These are phyloP conservation scores for Yarrowia galli DNA, from an alignment of 1,139 yeast genomes.

Conservation along the genomic window DNA sequence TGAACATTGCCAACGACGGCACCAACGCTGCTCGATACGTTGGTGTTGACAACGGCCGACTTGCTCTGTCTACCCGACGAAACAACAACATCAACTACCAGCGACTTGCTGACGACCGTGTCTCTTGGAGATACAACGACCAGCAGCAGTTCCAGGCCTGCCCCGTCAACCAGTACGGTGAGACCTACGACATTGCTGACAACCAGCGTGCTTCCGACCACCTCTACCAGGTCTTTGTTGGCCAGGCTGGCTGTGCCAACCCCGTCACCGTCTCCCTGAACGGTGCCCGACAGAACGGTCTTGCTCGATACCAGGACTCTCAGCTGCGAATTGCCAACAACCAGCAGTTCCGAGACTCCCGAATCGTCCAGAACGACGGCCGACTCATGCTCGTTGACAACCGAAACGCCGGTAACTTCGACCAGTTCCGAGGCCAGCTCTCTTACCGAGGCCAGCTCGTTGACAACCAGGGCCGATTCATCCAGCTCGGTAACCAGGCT, in stretches of 20 bases:
- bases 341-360: conserved; percentile 16
- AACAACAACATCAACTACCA: conserved; percentile 8
- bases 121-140: conserved; percentile 26
- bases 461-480: conserved; percentile 32
- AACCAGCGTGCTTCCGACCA: conserved; percentile 13
- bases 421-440: conserved; percentile 35
- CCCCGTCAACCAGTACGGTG: conserved; percentile 23
- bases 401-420: conserved; percentile 15
- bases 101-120: conserved; percentile 16
- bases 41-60: conserved; percentile 29
- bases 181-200: conserved; percentile 3
- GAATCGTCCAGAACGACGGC: conserved; percentile 18
- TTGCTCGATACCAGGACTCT: conserved; percentile 26
- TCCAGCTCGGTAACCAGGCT: conserved; percentile 30
- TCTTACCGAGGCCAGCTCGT: conserved; percentile 35
- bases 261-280: conserved; percentile 10
- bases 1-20: conserved; percentile 9
- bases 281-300: conserved; percentile 20
- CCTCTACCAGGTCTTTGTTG: conserved; percentile 19
- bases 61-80: conserved; percentile 20
- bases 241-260: conserved; percentile 9
- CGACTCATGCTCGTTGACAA: conserved; percentile 18
- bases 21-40: conserved; percentile 9
- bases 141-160: conserved; percentile 33
- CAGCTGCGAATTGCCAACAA: conserved; percentile 21